A percentile compares a stretch with the other conserved stretches of the same genome.
Evolutionary conservation across 2,329 filamentous ascomycete genomes (phyloP).

Genomic region (Sarocladium oryzae): DNA sequence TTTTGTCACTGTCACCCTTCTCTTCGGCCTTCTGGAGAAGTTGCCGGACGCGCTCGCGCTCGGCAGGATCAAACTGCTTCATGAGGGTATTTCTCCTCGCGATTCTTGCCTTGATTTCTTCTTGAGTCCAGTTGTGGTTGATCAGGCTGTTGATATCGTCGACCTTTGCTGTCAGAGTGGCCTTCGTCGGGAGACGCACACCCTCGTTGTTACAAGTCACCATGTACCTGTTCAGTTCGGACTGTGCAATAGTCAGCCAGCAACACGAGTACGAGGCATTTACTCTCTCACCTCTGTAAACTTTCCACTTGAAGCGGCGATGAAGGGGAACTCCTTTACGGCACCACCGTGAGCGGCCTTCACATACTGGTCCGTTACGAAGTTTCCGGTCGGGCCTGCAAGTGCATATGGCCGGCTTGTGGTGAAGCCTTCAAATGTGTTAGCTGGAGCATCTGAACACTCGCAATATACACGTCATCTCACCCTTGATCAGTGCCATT

Average conservation of each 20-base stretch:
- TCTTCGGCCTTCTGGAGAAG: constrained; percentile 61
- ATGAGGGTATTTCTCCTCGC: constrained; percentile 63
- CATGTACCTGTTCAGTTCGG: constrained; percentile 77
- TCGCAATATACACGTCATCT: neutral
- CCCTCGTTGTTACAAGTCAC: constrained; percentile 66
- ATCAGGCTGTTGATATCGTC: constrained; percentile 74
- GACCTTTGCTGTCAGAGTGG: constrained; percentile 63
- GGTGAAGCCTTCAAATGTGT: constrained; percentile 57
- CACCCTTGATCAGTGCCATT: constrained; percentile 77
- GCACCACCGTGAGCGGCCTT: constrained; percentile 76
- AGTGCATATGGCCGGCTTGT: constrained; percentile 80
- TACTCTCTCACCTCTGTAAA: constrained; percentile 65
- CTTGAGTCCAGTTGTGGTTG: constrained; percentile 74
- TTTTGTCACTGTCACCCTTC: constrained; percentile 53
- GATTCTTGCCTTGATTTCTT: constrained; percentile 75
- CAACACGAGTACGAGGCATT: neutral
- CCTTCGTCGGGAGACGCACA: constrained; percentile 66
- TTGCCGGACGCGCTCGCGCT: constrained; percentile 61
- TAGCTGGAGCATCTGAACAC: neutral
- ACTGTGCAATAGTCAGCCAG: constrained; percentile 35
- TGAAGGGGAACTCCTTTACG: constrained; percentile 81
- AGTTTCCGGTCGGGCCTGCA: constrained; percentile 66
- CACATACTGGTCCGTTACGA: constrained; percentile 82
- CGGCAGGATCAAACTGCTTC: constrained; percentile 57
- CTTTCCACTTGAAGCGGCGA: constrained; percentile 76